Evolutionary conservation across 176 grass and related monocot species (phyloP).

Genomic region (Thinopyrum elongatum): DNA sequence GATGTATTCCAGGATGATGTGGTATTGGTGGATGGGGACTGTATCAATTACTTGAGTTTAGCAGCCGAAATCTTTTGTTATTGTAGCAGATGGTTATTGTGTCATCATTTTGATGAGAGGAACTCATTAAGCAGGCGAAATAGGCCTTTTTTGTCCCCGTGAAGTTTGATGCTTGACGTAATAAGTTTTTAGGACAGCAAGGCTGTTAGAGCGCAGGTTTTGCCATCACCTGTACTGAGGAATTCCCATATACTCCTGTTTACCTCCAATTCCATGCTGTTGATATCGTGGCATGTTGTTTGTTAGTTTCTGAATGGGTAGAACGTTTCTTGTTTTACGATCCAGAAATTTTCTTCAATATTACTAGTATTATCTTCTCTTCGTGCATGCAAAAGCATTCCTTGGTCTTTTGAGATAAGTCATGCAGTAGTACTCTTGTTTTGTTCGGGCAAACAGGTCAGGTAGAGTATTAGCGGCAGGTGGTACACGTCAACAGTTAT

Average conservation of each 20-base stretch:
- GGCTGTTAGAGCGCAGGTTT: conserved; percentile 40
- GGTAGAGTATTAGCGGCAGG: too few species aligned
- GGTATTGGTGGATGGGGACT: conserved; percentile 31
- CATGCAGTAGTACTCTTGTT: too few species aligned
- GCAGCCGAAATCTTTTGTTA: conserved; percentile 42
- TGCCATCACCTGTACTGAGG: conserved; percentile 30
- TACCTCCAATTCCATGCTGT: neutral
- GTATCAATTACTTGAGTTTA: conserved; percentile 29
- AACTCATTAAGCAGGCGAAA: conserved; percentile 71
- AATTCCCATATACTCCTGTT: neutral
- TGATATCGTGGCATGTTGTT: neutral
- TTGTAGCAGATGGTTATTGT: conserved; percentile 53
- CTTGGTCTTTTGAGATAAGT: too few species aligned
- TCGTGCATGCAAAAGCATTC: too few species aligned
- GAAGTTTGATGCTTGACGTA: conserved; percentile 43
- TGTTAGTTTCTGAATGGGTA: neutral
- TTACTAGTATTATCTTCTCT: too few species aligned
- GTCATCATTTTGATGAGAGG: conserved; percentile 56
- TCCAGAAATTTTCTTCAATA: too few species aligned
- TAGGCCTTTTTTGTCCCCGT: conserved; percentile 35
- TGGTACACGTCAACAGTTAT: too few species aligned
- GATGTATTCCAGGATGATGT: conserved; percentile 18
- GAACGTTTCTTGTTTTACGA: neutral
- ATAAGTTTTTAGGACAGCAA: conserved; percentile 57
- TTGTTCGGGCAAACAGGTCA: too few species aligned